Evolutionary conservation across 2,329 filamentous ascomycete genomes (phyloP).

Genomic region (Aquanectria penicillioides): DNA sequence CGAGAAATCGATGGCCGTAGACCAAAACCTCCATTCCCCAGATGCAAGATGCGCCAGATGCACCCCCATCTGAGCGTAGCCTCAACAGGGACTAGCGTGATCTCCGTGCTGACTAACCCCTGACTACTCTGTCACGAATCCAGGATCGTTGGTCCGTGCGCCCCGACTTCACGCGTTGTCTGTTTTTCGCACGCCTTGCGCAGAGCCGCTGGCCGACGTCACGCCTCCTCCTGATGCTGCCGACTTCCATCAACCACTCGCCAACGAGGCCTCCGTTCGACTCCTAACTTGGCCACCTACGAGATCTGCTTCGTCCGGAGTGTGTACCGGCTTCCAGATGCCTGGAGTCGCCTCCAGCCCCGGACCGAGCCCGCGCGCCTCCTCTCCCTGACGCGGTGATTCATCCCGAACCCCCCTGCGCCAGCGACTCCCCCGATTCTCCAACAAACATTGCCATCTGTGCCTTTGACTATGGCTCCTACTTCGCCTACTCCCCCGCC

Average conservation of each 20-base stretch:
- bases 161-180: constrained; percentile 53
- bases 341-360: constrained; percentile 40
- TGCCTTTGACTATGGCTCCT: constrained; percentile 43
- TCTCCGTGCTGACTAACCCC: constrained; percentile 23
- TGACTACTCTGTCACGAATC: constrained; percentile 17
- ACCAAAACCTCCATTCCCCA: constrained; percentile 14
- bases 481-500: constrained; percentile 52
- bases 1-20: constrained; percentile 1
- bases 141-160: constrained; percentile 42
- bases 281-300: constrained; percentile 24
- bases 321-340: constrained; percentile 40
- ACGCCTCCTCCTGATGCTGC: constrained; percentile 45
- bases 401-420: constrained; percentile 27
- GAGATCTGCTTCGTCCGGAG: constrained; percentile 16
- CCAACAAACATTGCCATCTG: constrained; percentile 24
- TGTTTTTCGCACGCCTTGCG: constrained; percentile 49
- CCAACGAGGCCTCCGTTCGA: constrained; percentile 36
- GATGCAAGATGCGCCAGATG: constrained; percentile 17
- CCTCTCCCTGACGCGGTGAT: constrained; percentile 42
- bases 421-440: constrained; percentile 25
- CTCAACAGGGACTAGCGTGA: constrained; percentile 13
- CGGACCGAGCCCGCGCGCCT: constrained; percentile 46
- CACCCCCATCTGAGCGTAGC: constrained; percentile 12
- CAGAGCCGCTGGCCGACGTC: constrained; percentile 48
- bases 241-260: constrained; percentile 41